phyloP scores from a whole-genome alignment of 345 rosid species.

The Pistacia atlantica region DNA sequence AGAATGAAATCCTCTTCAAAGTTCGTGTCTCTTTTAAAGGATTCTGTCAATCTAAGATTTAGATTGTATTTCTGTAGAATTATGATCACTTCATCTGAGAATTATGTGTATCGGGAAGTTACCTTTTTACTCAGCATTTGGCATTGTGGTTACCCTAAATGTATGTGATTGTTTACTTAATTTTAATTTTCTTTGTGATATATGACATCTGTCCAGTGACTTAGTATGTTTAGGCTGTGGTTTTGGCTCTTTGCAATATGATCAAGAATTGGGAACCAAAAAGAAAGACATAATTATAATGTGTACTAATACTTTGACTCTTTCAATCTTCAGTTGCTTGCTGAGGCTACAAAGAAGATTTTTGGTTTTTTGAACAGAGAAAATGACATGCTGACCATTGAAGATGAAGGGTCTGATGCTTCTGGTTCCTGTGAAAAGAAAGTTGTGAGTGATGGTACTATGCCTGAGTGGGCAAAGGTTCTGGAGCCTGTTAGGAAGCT shows the following conservation, averaged over 20 bases:
- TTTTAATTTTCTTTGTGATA: background rate
- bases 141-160: background rate
- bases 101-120: background rate
- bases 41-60: too few species aligned
- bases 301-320: constrained; percentile 26
- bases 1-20: too few species aligned
- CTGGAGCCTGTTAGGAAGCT: constrained; percentile 91
- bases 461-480: constrained; percentile 87
- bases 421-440: constrained; percentile 51
- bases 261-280: background rate
- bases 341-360: constrained; percentile 83
- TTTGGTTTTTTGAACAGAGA: constrained; percentile 62
- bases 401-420: constrained; percentile 64
- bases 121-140: background rate
- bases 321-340: constrained; percentile 81
- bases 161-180: background rate
- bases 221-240: background rate
- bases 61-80: background rate
- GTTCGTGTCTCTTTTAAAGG: too few species aligned
- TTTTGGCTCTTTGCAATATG: background rate
- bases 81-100: background rate
- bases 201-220: background rate
- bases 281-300: background rate
- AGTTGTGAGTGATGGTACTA: constrained; percentile 45
- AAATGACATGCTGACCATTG: constrained; percentile 59